phyloP scores from a whole-genome alignment of 345 rosid species.

The Salix koriyanagi region DNA sequence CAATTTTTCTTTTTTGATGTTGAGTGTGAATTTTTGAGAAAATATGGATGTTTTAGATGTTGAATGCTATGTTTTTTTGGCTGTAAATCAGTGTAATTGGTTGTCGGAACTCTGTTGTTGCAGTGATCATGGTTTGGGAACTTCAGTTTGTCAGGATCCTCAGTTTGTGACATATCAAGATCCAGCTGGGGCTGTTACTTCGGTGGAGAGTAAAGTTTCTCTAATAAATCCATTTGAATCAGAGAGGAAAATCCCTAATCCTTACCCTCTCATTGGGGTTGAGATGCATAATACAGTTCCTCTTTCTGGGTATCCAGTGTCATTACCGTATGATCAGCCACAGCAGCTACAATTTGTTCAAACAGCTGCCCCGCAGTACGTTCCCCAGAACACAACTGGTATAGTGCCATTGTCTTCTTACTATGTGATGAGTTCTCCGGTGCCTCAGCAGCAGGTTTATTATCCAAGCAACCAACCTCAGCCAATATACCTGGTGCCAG shows the following conservation, averaged over 20 bases:
- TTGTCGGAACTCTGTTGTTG: slow-evolving; percentile 8
- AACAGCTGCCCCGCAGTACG: slow-evolving; percentile 30
- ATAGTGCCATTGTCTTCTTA: slow-evolving; percentile 35
- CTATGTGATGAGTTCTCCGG: slow-evolving; percentile 34
- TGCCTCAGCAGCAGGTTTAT: slow-evolving; percentile 34
- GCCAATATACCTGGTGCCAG: slow-evolving; percentile 44
- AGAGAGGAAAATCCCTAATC: slow-evolving; percentile 20
- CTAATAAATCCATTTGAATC: slow-evolving; percentile 20
- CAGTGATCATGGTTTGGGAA: slow-evolving; percentile 34
- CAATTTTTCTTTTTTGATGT: background rate
- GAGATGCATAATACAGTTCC: slow-evolving; percentile 32
- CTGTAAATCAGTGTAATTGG: background rate
- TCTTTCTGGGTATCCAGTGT: slow-evolving; percentile 39
- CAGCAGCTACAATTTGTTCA: slow-evolving; percentile 40
- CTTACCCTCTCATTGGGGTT: slow-evolving; percentile 16
- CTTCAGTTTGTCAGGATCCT: slow-evolving; percentile 9
- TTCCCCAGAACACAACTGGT: slow-evolving; percentile 31
- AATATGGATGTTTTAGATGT: background rate
- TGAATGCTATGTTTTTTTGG: background rate
- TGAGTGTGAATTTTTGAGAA: background rate
- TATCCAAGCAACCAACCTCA: slow-evolving; percentile 46
- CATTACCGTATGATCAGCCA: slow-evolving; percentile 36
- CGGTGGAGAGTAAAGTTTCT: slow-evolving; percentile 30
- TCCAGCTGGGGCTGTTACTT: slow-evolving; percentile 16
- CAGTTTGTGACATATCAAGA: slow-evolving; percentile 33